These are phyloP conservation scores for Phyllachora maydis DNA, from an alignment of 2,329 filamentous ascomycete genomes.

Conservation along the genomic window DNA sequence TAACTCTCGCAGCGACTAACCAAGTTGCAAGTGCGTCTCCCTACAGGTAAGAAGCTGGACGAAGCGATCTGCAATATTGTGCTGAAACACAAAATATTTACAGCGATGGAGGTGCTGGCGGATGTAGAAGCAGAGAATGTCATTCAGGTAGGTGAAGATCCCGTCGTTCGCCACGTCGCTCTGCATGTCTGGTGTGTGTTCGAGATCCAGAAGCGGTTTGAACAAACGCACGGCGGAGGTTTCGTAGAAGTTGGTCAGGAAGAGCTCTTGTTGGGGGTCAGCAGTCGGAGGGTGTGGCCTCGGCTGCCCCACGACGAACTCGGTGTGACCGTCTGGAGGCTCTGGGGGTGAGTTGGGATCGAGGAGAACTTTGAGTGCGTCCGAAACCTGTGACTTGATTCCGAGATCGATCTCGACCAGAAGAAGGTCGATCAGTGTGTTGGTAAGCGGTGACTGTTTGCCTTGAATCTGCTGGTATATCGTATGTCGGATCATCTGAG, in stretches of 20 bases:
- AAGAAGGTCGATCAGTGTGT: slow-evolving; percentile 80
- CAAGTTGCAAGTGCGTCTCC: slow-evolving; percentile 83
- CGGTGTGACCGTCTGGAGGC: slow-evolving; percentile 21
- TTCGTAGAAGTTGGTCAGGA: slow-evolving; percentile 80
- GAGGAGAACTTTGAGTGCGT: slow-evolving; percentile 83
- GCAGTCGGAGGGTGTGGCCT: slow-evolving; percentile 26
- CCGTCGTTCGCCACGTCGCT: slow-evolving; percentile 70
- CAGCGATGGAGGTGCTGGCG: slow-evolving; percentile 71
- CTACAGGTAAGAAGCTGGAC: slow-evolving; percentile 63
- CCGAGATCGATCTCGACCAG: slow-evolving; percentile 83
- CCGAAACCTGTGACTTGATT: slow-evolving; percentile 86
- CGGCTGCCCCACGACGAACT: slow-evolving; percentile 40
- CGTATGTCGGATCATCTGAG: slow-evolving; percentile 79
- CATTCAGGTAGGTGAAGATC: slow-evolving; percentile 79
- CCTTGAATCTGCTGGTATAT: slow-evolving; percentile 86
- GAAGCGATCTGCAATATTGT: slow-evolving; percentile 60
- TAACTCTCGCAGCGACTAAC: slow-evolving; percentile 29
- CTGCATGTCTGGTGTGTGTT: slow-evolving; percentile 44
- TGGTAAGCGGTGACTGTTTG: slow-evolving; percentile 67
- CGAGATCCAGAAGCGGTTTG: slow-evolving; percentile 64
- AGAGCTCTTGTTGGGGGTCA: slow-evolving; percentile 63
- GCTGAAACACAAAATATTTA: slow-evolving; percentile 69
- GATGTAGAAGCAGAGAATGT: slow-evolving; percentile 86
- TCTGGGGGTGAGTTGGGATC: slow-evolving; percentile 42
- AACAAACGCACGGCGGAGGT: slow-evolving; percentile 71